Conservation (phyloP, 2,329 filamentous ascomycete species). For the Penicillium vulpinum region DNA sequence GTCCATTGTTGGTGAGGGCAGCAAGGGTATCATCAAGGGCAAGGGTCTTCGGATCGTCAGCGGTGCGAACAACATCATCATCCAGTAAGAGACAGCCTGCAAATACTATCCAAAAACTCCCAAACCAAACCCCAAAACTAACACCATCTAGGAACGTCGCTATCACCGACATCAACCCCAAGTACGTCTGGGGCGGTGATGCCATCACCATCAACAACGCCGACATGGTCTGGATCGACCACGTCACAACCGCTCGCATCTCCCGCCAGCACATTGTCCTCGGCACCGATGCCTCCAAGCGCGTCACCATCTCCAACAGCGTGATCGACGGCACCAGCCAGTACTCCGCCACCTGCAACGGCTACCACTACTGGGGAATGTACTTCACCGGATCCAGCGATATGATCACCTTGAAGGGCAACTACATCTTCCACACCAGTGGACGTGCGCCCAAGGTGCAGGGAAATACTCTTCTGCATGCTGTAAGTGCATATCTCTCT, state of each 20-base stretch:
- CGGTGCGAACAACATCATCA: conserved; percentile 58
- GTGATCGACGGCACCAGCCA: conserved; percentile 57
- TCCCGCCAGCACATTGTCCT: conserved; percentile 63
- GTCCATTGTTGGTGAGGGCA: conserved; percentile 56
- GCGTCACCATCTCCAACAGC: conserved; percentile 62
- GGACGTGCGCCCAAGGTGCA: conserved; percentile 60
- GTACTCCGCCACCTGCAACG: conserved; percentile 60
- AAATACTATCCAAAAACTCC: neutral
- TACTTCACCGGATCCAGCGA: conserved; percentile 60
- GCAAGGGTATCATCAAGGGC: conserved; percentile 57
- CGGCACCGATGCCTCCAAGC: conserved; percentile 54
- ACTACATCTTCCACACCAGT: conserved; percentile 61
- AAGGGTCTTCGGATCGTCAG: conserved; percentile 56
- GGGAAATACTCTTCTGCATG: conserved; percentile 59
- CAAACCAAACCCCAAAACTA: neutral
- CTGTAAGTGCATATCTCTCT: conserved; percentile 25
- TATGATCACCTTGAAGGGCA: conserved; percentile 59
- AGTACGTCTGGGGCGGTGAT: conserved; percentile 62
- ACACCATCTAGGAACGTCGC: conserved; percentile 47
- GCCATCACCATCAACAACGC: conserved; percentile 55
- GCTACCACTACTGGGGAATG: conserved; percentile 61
- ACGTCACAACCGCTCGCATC: conserved; percentile 57
- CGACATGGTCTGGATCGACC: conserved; percentile 52
- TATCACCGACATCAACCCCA: conserved; percentile 57
- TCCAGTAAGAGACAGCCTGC: conserved; percentile 42